Percentiles rank a stretch among this genome's conserved stretches.
phyloP scores from a whole-genome alignment of 164 flowering plant species.

The Nymphaea colorata region DNA sequence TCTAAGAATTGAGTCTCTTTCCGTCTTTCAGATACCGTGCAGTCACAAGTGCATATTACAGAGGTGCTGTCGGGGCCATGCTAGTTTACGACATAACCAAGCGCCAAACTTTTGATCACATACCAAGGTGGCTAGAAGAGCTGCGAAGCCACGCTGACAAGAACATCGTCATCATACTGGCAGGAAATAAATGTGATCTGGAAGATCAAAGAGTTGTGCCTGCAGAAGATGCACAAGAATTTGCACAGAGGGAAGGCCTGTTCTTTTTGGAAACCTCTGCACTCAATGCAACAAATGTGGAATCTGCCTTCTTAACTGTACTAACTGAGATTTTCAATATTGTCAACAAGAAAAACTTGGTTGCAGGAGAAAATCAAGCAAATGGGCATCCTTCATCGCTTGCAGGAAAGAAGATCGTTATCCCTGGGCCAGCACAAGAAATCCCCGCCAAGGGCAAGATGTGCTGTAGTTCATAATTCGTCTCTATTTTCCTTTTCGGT shows the following conservation, averaged over 20 bases:
- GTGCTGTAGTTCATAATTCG: constrained; percentile 37
- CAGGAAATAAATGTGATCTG: constrained; percentile 70
- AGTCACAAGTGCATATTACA: constrained; percentile 79
- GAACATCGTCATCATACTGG: constrained; percentile 72
- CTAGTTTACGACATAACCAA: constrained; percentile 74
- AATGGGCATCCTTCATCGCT: constrained; percentile 37
- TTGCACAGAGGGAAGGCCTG: constrained; percentile 68
- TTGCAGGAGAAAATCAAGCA: constrained; percentile 36
- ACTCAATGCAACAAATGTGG: constrained; percentile 59
- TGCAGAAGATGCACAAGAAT: constrained; percentile 76
- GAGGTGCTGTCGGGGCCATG: constrained; percentile 88
- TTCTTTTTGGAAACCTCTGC: constrained; percentile 88
- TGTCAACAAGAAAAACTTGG: constrained; percentile 61
- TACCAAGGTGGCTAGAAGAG: constrained; percentile 86
- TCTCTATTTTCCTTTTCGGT: background rate
- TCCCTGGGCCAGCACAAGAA: constrained; percentile 70
- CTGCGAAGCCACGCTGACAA: constrained; percentile 78
- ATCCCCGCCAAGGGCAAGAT: constrained; percentile 44
- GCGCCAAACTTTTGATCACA: constrained; percentile 75
- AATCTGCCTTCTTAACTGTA: constrained; percentile 54
- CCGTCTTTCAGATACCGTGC: constrained; percentile 55
- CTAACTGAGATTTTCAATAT: constrained; percentile 70
- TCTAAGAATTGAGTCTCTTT: background rate
- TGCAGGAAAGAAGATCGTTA: constrained; percentile 48
- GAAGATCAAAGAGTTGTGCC: constrained; percentile 59